These are phyloP conservation scores for Hirsutella thompsonii DNA, from an alignment of 2,329 filamentous ascomycete genomes.

Conservation along the genomic window DNA sequence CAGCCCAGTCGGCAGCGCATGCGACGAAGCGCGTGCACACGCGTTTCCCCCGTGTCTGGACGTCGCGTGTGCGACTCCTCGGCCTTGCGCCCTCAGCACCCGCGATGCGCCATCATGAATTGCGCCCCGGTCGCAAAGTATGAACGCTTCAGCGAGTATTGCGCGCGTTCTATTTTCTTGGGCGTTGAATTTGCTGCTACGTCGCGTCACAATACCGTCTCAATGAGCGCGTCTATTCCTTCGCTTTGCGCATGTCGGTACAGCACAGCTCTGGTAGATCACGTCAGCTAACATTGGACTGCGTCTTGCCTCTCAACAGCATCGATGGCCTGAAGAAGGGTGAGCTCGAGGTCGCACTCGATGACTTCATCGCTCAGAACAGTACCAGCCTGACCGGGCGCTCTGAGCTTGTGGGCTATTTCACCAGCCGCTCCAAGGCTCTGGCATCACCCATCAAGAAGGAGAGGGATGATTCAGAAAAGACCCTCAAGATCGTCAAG, in stretches of 20 bases:
- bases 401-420: slow-evolving; percentile 59
- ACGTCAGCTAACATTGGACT: background rate
- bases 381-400: slow-evolving; percentile 50
- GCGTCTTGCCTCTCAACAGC: slow-evolving; percentile 26
- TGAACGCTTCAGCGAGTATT: too few relatives aligned
- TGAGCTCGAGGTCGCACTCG: slow-evolving; percentile 65
- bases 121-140: too few relatives aligned
- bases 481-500: slow-evolving; percentile 30
- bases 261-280: too few relatives aligned
- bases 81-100: background rate
- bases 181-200: too few relatives aligned
- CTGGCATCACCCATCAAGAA: slow-evolving; percentile 49
- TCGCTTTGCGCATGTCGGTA: too few relatives aligned
- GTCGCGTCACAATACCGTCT: too few relatives aligned
- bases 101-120: too few relatives aligned
- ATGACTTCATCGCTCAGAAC: slow-evolving; percentile 61
- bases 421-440: slow-evolving; percentile 49
- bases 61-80: too few relatives aligned
- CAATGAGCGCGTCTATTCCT: too few relatives aligned
- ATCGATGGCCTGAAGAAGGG: slow-evolving; percentile 61
- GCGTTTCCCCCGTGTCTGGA: too few relatives aligned
- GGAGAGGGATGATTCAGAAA: slow-evolving; percentile 28
- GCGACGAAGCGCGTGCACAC: background rate
- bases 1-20: background rate
- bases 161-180: too few relatives aligned